Evolutionary conservation across 1,284 basidiomycete species (phyloP).

Genomic region (Heterobasidion parviporum): DNA sequence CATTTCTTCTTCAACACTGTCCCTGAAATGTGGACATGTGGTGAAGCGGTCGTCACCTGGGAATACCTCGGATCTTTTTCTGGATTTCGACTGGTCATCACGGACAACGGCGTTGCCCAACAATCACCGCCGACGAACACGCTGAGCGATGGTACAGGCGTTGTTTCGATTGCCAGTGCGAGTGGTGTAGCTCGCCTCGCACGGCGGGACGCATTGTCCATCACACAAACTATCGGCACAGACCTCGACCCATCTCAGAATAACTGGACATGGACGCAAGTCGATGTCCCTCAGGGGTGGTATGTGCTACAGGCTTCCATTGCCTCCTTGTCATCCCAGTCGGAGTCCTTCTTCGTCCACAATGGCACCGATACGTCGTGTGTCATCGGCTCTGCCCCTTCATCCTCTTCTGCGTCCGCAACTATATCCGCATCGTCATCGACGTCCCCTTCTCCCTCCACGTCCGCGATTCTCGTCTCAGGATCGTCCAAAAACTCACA

Average conservation of each 20-base stretch:
- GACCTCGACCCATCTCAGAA: constrained; percentile 6
- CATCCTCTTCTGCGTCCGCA: constrained; percentile 7
- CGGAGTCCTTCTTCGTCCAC: constrained; percentile 14
- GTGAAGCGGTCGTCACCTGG: constrained; percentile 12
- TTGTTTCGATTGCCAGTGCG: not conserved
- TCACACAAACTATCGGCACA: constrained; percentile 5
- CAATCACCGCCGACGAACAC: not conserved
- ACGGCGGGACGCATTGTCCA: not conserved
- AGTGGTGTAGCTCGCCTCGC: not conserved
- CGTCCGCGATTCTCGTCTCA: constrained; percentile 4
- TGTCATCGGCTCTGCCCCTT: constrained; percentile 6
- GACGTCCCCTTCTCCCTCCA: not conserved
- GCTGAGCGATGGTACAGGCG: not conserved
- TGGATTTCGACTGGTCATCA: constrained; percentile 9
- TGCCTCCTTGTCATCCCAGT: constrained; percentile 3
- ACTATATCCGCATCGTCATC: constrained; percentile 2
- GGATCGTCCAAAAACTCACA: constrained; percentile 12
- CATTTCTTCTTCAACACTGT: constrained; percentile 8
- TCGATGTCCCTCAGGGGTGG: constrained; percentile 18
- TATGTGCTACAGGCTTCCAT: constrained; percentile 15
- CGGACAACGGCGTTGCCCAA: constrained; percentile 9
- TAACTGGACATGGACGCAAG: constrained; percentile 14
- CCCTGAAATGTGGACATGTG: constrained; percentile 13
- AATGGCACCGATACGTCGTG: constrained; percentile 14
- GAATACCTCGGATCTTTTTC: constrained; percentile 6